Evolutionary conservation across 192 early-diverging fungal genomes (phyloP).

Genomic region (Coemansia sp.): DNA sequence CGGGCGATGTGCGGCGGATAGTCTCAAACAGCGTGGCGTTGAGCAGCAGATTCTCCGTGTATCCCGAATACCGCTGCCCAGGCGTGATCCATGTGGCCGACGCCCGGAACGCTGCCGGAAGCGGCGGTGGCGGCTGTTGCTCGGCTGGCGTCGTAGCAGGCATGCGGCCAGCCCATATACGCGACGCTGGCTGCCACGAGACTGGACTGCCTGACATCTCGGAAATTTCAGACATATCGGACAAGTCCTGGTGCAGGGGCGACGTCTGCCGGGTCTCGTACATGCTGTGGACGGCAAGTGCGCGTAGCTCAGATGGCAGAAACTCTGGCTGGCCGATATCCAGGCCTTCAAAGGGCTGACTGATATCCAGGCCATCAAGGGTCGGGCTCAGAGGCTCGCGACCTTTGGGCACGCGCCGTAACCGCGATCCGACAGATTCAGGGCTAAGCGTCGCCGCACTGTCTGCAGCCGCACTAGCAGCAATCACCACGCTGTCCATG

Average conservation of each 20-base stretch:
- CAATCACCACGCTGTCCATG: slow-evolving; percentile 40
- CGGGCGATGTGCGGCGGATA: slow-evolving; percentile 29
- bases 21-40: slow-evolving; percentile 50
- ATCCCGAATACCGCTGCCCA: slow-evolving; percentile 48
- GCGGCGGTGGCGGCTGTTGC: slow-evolving; percentile 4
- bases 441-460: slow-evolving; percentile 42
- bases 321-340: neutral
- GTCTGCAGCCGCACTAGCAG: slow-evolving; percentile 32
- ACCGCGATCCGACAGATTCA: slow-evolving; percentile 36
- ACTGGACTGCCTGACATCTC: slow-evolving; percentile 8
- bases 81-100: slow-evolving; percentile 46
- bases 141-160: neutral
- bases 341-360: neutral
- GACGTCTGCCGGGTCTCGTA: neutral
- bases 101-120: slow-evolving; percentile 27
- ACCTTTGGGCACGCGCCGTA: slow-evolving; percentile 42
- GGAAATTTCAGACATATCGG: neutral
- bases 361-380: neutral
- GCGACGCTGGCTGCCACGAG: slow-evolving; percentile 24
- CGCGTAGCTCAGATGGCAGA: neutral
- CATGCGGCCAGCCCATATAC: slow-evolving; percentile 18
- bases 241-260: neutral
- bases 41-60: slow-evolving; percentile 42
- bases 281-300: neutral
- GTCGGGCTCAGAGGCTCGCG: slow-evolving; percentile 21